A percentile compares a stretch with the other conserved stretches of the same genome.
These are phyloP conservation scores for Auricularia sp. DNA, from an alignment of 768 basidiomycete genomes.

Conservation along the genomic window DNA sequence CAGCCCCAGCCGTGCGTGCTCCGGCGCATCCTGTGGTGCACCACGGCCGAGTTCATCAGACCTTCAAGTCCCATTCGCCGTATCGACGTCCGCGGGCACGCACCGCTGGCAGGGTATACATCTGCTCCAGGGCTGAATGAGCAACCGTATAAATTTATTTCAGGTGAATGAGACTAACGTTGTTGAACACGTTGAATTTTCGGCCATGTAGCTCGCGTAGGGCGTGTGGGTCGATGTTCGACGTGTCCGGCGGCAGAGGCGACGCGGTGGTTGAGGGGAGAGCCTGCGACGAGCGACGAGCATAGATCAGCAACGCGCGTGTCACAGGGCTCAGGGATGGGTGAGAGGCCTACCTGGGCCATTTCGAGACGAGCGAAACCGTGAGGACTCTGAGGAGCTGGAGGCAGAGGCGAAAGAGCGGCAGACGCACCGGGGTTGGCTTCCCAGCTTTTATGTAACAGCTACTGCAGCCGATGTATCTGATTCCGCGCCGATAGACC, in stretches of 20 bases:
- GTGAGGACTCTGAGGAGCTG: neutral
- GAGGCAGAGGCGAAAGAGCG: neutral
- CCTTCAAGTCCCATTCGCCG: neutral
- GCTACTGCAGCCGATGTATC: neutral
- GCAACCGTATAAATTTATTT: neutral
- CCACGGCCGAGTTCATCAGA: neutral
- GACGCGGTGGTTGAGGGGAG: neutral
- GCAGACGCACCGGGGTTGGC: neutral
- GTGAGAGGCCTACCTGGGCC: neutral
- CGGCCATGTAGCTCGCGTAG: neutral
- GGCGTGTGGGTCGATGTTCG: neutral
- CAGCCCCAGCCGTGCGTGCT: neutral
- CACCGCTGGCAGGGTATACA: neutral
- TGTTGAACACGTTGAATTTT: neutral
- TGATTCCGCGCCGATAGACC: neutral
- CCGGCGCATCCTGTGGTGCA: neutral
- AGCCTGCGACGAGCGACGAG: neutral
- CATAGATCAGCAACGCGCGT: neutral
- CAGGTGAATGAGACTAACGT: neutral
- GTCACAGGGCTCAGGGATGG: neutral
- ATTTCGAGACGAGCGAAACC: neutral
- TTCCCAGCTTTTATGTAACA: neutral
- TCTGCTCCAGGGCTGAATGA: neutral
- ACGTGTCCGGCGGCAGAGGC: neutral
- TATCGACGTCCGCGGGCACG: neutral